phyloP scores from a whole-genome alignment of 202 grass and related monocot species.

The Schoenoplectus triqueter region DNA sequence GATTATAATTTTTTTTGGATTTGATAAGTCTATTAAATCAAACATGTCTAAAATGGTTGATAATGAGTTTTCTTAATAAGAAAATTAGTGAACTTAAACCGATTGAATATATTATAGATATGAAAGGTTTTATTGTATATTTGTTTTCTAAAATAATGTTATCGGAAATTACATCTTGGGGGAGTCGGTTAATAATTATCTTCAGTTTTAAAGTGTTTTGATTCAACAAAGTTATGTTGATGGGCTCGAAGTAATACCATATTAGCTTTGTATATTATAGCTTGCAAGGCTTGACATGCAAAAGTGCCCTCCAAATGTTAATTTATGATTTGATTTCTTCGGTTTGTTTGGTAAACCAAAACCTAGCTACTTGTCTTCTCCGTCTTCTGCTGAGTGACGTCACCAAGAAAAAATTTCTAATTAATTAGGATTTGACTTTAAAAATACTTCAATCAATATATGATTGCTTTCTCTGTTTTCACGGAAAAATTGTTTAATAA shows the following conservation, averaged over 20 bases:
- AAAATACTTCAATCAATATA: neutral
- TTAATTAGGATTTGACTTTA: conserved; percentile 29
- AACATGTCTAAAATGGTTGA: no score
- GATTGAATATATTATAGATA: neutral
- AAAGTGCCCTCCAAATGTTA: neutral
- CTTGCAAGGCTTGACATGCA: conserved; percentile 14
- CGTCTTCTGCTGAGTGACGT: neutral
- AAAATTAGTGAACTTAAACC: neutral
- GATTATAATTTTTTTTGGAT: no score
- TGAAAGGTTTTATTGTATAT: neutral
- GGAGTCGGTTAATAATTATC: no score
- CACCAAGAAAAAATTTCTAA: neutral
- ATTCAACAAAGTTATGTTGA: neutral
- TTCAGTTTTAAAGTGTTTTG: neutral
- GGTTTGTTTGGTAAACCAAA: conserved; percentile 33
- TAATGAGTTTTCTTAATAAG: neutral
- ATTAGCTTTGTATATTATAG: neutral
- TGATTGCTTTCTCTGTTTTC: conserved; percentile 19
- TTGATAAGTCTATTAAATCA: no score
- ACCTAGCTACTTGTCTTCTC: conserved; percentile 27
- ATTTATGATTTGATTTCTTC: conserved; percentile 7
- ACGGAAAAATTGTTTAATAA: neutral
- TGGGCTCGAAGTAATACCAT: neutral
- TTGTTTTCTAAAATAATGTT: neutral
- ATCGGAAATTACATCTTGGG: neutral